Conservation (phyloP, 192 early-diverging fungal genomes). For the Chytriomyces hyalinus region DNA sequence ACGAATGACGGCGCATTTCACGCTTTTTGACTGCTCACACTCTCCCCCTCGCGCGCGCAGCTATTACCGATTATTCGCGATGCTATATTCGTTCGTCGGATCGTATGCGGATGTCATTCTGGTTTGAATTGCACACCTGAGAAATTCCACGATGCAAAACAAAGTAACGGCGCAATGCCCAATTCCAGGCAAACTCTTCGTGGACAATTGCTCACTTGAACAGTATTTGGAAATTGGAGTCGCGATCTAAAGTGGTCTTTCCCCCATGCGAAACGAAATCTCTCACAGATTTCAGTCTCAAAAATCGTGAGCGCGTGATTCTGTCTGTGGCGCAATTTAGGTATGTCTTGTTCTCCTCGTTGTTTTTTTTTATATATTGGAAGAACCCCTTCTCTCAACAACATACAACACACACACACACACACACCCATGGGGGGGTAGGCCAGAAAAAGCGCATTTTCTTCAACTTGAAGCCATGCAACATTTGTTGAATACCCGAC, state of each 20-base stretch:
- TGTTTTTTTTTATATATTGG: not conserved
- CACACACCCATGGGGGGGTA: not conserved
- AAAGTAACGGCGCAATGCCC: not conserved
- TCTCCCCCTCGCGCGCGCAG: slow-evolving; percentile 33
- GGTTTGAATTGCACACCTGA: slow-evolving; percentile 46
- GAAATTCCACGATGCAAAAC: not conserved
- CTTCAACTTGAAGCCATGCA: slow-evolving; percentile 82
- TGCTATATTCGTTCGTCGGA: slow-evolving; percentile 78
- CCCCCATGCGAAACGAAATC: slow-evolving; percentile 90
- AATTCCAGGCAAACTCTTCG: slow-evolving; percentile 79
- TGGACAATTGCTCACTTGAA: slow-evolving; percentile 96
- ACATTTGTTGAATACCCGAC: slow-evolving; percentile 64
- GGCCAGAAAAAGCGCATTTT: slow-evolving; percentile 93
- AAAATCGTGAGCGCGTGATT: slow-evolving; percentile 61
- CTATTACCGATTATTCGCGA: slow-evolving; percentile 85
- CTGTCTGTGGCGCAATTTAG: slow-evolving; percentile 94
- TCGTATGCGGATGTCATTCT: slow-evolving; percentile 80
- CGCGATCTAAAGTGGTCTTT: slow-evolving; percentile 73
- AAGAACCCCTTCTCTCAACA: not conserved
- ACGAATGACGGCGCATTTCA: not conserved
- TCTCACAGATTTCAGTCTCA: slow-evolving; percentile 63
- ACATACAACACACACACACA: not conserved
- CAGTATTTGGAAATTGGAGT: slow-evolving; percentile 72
- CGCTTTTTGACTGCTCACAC: no score
- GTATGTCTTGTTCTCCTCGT: slow-evolving; percentile 29